Base-by-base conservation (phyloP, 352 stramenopile genomes). In the Elongisporangium senticosum region DNA sequence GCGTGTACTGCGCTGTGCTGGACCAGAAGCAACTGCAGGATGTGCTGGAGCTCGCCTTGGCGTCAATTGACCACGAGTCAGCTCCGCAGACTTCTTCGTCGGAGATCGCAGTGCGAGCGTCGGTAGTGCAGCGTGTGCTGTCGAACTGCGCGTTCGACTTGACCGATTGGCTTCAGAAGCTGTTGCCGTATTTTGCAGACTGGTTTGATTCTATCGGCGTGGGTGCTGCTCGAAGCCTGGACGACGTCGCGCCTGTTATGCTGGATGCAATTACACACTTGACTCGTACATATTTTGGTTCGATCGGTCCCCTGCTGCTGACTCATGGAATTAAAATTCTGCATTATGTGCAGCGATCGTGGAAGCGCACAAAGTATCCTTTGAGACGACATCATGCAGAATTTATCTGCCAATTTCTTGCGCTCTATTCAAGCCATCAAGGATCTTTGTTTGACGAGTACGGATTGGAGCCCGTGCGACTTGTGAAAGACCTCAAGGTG, bases 1-100 rank as follows among this genome's bases (percentile, higher is more conserved):
- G 75, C 52, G 79, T 87, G 1, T 93, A 93, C 59, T 93, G 81
- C 49, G 74, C 71, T 6, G 68, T 93, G 33, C 33, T 93, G 13
- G 63, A 79, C 13, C 67, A 77, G 22, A 62, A 64, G 20, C 62
- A 86, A 26, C 66, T 89, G 50, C 65, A 80, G 33, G 72, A 86
- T 15, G 66, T 80, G 22, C 53, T 86, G 15, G 78, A 93, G 49
- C 51, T 87, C n/a, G 75, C 74, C 0, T 56, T 91, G 8, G 69
- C 72, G 0, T 79, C 69, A 7, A 59, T 93, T 8, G 77, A 84
- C 23, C 68, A 69, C 43, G 64, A 58, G n/a, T 58, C 49, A 7
- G 57, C 52, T 15, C 23, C 59, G 24, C 20, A 39, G 61, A 57
- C 51, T 2, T 55, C 23, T 53, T 68, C 56, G 39, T 59, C 43